Evolutionary conservation across 2,329 filamentous ascomycete species (phyloP), one percentile per base, ranked within the genome.

Genomic region (Fusarium sp.): DNA sequence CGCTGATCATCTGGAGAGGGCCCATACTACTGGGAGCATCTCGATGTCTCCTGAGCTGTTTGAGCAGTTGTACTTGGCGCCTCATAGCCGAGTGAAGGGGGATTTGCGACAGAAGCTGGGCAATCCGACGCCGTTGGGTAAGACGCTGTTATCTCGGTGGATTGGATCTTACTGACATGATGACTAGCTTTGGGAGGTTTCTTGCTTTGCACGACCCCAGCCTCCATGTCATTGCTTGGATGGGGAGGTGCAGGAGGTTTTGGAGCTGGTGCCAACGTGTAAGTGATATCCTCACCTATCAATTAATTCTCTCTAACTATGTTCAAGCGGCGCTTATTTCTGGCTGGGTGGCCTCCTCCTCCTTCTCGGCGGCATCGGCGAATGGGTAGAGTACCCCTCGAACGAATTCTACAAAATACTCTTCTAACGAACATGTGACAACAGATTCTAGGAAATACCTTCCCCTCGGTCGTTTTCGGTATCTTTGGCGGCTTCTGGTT

Each of bases 141-240:
- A 28, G 54, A 37, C 0, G 6, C 6, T 6, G 9, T 11, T 12
- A 2, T 0, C 0, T 10, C 1, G n/a, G 2, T 6, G 6, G 9
- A 5, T 19, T 25, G 13, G 10, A 3, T 6, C 5, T n/a, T 5
- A 23, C 54, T 58, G 30, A 58, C 40, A 10, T 10, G 23, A 7
- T 8, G 13, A 13, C 6, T 16, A 58, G 54, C 54, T 2, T 11
- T 58, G 40, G 54, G 54, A 6, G 54, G 54, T 3, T 58, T 58
- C 54, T 25, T 58, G 16, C 54, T 58, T 2, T 58, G 54, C 9
- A 49, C 54, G 10, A 58, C 54, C 37, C 54, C 54, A 18, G 54
- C 54, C 2, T 58, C 54, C 1, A 58, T 58, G 54, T 16, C 54
- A 0, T 1, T 58, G 23, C 54, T 58, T 30, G 54, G 54, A 3